Evolutionary conservation across 1,139 yeast genomes (phyloP).

Genomic region (Yamadazyma mexicana): DNA sequence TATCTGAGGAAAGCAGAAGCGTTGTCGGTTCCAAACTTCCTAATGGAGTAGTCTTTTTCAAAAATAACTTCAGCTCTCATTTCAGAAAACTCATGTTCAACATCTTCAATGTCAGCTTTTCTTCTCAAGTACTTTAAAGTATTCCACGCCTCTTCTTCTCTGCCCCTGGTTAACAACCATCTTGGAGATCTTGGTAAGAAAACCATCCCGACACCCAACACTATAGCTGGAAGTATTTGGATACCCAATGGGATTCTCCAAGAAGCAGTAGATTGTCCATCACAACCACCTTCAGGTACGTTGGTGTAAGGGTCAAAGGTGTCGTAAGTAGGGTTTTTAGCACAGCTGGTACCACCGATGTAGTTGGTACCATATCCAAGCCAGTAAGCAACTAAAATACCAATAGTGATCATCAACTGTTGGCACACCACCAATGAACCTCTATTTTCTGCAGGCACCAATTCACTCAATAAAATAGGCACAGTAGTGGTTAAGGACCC

Average conservation of each 20-base stretch:
- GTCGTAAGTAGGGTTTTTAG: conserved; percentile 10
- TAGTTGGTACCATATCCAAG: conserved; percentile 55
- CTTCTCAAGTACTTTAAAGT: conserved; percentile 23
- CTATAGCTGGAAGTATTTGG: conserved; percentile 25
- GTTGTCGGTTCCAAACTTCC: conserved; percentile 14
- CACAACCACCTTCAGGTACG: conserved; percentile 16
- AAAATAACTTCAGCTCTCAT: conserved; percentile 22
- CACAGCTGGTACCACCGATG: conserved; percentile 21
- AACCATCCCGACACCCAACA: conserved; percentile 18
- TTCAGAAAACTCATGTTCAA: conserved; percentile 20
- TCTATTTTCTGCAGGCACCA: conserved; percentile 51
- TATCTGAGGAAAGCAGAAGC: conserved; percentile 16
- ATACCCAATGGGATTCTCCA: conserved; percentile 28
- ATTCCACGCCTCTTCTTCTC: conserved; percentile 19
- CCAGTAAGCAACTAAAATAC: conserved; percentile 71
- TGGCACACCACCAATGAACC: conserved; percentile 66
- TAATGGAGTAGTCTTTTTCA: conserved; percentile 17
- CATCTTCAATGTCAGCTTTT: conserved; percentile 11
- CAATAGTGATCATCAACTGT: conserved; percentile 66
- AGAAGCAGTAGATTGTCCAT: conserved; percentile 43
- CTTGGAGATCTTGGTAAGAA: conserved; percentile 24
- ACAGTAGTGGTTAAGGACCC: conserved; percentile 24
- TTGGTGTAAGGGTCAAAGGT: conserved; percentile 16
- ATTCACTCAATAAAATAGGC: conserved; percentile 23
- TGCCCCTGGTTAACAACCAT: conserved; percentile 20